A percentile compares a stretch with the other conserved stretches of the same genome.
phyloP scores from a whole-genome alignment of 148 eudicot genomes.

The Chenopodium formosanum region DNA sequence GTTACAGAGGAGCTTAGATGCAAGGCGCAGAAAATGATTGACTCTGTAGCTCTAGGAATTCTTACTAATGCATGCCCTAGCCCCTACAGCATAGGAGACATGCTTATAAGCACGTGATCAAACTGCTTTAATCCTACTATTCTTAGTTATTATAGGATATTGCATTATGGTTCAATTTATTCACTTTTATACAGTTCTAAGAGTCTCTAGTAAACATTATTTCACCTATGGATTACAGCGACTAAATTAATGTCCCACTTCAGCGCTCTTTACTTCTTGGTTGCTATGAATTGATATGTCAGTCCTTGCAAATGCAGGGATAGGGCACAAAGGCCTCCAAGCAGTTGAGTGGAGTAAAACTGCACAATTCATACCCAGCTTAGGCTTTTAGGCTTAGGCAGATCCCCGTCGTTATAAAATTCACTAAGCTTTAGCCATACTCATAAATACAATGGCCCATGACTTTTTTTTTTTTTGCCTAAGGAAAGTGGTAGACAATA shows the following conservation, averaged over 20 bases:
- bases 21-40: neutral
- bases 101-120: neutral
- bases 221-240: no score
- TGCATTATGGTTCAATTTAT: neutral
- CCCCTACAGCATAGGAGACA: neutral
- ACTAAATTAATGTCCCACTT: no score
- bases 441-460: neutral
- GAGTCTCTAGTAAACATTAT: no score
- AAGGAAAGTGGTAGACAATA: neutral
- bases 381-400: neutral
- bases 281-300: neutral
- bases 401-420: neutral
- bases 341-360: neutral
- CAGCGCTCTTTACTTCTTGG: no score
- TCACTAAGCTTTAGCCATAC: no score
- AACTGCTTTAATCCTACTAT: neutral
- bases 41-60: neutral
- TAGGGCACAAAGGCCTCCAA: neutral
- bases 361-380: neutral
- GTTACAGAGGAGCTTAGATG: neutral
- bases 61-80: neutral
- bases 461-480: neutral
- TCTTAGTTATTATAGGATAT: neutral
- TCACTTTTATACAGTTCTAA: neutral
- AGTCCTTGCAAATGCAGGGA: neutral